phyloP scores from a whole-genome alignment of 371 early-diverging fungal genomes.

The Mortierella sp. region DNA sequence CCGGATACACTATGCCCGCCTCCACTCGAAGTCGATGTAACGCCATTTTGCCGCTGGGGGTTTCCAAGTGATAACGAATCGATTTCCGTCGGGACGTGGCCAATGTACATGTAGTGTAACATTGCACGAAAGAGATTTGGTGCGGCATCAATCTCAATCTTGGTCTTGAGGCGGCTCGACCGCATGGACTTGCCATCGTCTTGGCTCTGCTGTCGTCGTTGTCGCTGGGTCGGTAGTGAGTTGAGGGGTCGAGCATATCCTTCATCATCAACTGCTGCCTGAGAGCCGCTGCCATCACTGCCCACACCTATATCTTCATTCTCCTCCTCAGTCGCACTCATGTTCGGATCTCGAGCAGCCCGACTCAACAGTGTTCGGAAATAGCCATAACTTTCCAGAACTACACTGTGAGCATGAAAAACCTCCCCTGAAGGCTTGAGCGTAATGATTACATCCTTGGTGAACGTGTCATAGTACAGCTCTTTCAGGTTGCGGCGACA shows the following conservation, averaged over 20 bases:
- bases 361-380: constrained; percentile 29
- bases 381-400: constrained; percentile 35
- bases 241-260: constrained; percentile 49
- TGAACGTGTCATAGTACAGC: constrained; percentile 33
- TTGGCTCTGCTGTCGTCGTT: constrained; percentile 4
- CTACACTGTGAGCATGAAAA: constrained; percentile 47
- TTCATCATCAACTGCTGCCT: constrained; percentile 35
- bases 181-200: neutral
- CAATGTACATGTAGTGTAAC: constrained; percentile 49
- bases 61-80: neutral
- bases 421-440: constrained; percentile 21
- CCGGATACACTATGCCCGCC: neutral
- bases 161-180: constrained; percentile 1
- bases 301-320: neutral
- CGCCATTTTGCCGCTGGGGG: neutral
- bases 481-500: constrained; percentile 55
- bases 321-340: neutral
- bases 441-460: constrained; percentile 41
- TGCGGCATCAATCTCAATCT: constrained; percentile 16
- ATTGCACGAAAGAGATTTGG: constrained; percentile 36
- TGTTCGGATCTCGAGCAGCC: neutral
- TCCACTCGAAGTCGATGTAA: neutral
- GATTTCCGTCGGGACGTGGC: constrained; percentile 31
- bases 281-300: neutral
- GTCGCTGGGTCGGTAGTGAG: neutral